Conservation (phyloP, 306 rosid species). For the Hylodesmum podocarpum region DNA sequence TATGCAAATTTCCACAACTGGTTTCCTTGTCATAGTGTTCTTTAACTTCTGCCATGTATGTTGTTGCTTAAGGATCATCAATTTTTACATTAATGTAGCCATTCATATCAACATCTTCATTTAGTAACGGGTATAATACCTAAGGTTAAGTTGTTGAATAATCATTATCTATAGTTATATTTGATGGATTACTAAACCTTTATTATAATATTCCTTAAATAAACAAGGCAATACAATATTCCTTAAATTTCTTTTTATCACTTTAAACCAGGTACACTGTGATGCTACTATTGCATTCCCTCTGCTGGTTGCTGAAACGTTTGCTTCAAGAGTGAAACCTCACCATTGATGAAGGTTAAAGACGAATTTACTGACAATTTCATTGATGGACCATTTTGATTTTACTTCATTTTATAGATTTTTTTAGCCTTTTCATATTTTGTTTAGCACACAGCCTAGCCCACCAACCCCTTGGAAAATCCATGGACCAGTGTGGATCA, state of each 20-base stretch:
- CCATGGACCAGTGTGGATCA: too few relatives aligned
- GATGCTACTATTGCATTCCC: constrained; percentile 90
- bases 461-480: too few relatives aligned
- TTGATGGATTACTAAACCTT: not conserved
- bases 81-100: not conserved
- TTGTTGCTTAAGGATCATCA: not conserved
- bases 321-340: constrained; percentile 50
- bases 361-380: not conserved
- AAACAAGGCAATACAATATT: not conserved
- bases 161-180: not conserved
- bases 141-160: not conserved
- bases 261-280: constrained; percentile 69
- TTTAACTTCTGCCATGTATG: not conserved
- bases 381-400: constrained; percentile 11
- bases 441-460: too few relatives aligned
- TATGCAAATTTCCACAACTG: not conserved
- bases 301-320: constrained; percentile 74
- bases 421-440: too few relatives aligned
- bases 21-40: not conserved
- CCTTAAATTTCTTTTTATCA: not conserved
- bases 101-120: not conserved
- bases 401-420: too few relatives aligned
- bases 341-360: constrained; percentile 1
- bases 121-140: not conserved
- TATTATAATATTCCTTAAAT: not conserved